Evolutionary conservation across 2,329 filamentous ascomycete genomes (phyloP).

Genomic region (Ophiosphaerella narmari): DNA sequence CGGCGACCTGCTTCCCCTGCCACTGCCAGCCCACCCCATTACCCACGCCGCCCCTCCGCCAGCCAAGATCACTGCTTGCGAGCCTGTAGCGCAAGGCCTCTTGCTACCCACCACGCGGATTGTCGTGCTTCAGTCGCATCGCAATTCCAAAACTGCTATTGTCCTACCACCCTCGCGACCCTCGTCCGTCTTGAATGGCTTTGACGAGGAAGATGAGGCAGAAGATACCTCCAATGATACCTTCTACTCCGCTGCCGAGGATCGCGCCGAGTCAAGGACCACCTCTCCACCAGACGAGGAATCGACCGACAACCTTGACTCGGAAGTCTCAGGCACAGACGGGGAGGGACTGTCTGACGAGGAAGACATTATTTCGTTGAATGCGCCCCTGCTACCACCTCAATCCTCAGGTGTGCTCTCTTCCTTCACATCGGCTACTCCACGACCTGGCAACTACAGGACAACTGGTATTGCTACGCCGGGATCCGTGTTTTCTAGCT

Average conservation of each 20-base stretch:
- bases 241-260: slow-evolving; percentile 91
- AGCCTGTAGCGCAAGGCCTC: slow-evolving; percentile 88
- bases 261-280: slow-evolving; percentile 52
- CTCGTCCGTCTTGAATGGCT: slow-evolving; percentile 62
- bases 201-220: slow-evolving; percentile 70
- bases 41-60: slow-evolving; percentile 84
- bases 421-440: slow-evolving; percentile 79
- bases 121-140: slow-evolving; percentile 70
- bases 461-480: slow-evolving; percentile 79
- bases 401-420: slow-evolving; percentile 79
- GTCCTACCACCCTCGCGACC: slow-evolving; percentile 49
- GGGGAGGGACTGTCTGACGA: slow-evolving; percentile 87
- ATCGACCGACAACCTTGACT: slow-evolving; percentile 52
- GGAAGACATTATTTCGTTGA: slow-evolving; percentile 91
- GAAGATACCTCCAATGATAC: slow-evolving; percentile 89
- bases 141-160: slow-evolving; percentile 56
- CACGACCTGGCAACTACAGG: slow-evolving; percentile 71
- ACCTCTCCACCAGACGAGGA: slow-evolving; percentile 47
- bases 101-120: slow-evolving; percentile 79
- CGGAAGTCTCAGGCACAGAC: slow-evolving; percentile 66
- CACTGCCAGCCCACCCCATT: slow-evolving; percentile 77
- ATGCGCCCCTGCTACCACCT: slow-evolving; percentile 77
- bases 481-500: slow-evolving; percentile 86
- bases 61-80: slow-evolving; percentile 88
- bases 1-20: slow-evolving; percentile 80